Base-by-base conservation (phyloP, 495 filamentous ascomycete species). In the Durotheca rogersii region DNA sequence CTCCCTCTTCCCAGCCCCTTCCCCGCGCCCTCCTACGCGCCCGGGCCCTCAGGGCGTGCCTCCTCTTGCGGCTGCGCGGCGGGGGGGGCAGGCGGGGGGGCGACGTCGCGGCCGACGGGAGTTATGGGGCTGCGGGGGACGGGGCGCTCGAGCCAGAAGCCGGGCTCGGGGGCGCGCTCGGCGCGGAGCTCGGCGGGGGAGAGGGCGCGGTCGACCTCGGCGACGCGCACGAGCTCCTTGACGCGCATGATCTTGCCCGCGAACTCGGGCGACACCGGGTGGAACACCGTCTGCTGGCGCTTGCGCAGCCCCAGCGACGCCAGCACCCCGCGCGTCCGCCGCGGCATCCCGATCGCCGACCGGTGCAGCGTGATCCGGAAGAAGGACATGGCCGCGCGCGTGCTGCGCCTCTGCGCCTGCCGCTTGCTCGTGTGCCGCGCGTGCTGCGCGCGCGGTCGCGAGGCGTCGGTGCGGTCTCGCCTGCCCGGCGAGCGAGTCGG, bases 241-340 rank as follows among this genome's bases (percentile, higher is more conserved):
- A 99, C 90, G 68, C 87, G 89, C 82, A 97, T 87, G 69, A 99
- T 93, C 73, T 95, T 90, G 69, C 94, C 94, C 3, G 94, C 94
- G 44, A 88, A 80, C 52, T 90, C 83, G 12, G 82, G 78, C 19
- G 81, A 81, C 45, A 96, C 93, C 23, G 88, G 86, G 65, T 95
- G 85, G 79, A 95, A 99, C 57, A 97, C 94, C 48, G 87, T 92
- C 52, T 79, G 80, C 79, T 86, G 85, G 57, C 93, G 86, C 66
- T 89, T 88, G 47, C 86, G 87, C 30, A 99, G 80, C 18, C 94
- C 94, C 23, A 99, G 84, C 6, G 94, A 87, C 59, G 83, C 80
- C 39, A 99, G 86, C 41, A 95, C 88, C 58, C 86, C 90, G 70
- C 81, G 80, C 52, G 84, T 87, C 61, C 87, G 84, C 58, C 82